Conservation (phyloP, 768 basidiomycete species). For the Kwoniella dejecticola region DNA sequence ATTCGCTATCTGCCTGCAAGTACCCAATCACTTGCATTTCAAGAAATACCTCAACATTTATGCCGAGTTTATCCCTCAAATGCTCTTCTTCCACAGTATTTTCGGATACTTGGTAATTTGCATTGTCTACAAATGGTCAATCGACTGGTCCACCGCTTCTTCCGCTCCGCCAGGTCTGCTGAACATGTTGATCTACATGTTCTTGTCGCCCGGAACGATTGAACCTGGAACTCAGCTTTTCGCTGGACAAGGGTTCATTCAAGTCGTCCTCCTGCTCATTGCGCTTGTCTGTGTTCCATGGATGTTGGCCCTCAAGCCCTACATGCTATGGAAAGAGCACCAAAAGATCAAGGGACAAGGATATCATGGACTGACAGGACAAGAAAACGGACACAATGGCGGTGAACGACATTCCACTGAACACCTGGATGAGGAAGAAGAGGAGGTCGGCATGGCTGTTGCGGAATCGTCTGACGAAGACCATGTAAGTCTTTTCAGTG, state of each 20-base stretch:
- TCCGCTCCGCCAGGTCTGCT: conserved; percentile 82
- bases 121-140: conserved; percentile 95
- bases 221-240: conserved; percentile 72
- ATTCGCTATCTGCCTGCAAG: conserved; percentile 91
- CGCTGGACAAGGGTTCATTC: conserved; percentile 80
- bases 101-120: conserved; percentile 94
- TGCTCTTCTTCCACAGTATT: conserved; percentile 95
- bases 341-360: conserved; percentile 78
- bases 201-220: conserved; percentile 82
- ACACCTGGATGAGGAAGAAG: conserved; percentile 63
- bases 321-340: conserved; percentile 86
- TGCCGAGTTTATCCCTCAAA: conserved; percentile 94
- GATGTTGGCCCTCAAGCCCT: conserved; percentile 90
- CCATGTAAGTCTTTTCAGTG: conserved; percentile 63
- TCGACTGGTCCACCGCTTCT: conserved; percentile 78
- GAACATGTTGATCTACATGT: conserved; percentile 85
- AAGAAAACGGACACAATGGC: conserved; percentile 37
- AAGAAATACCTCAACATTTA: conserved; percentile 83
- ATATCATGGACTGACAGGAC: conserved; percentile 64
- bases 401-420: conserved; percentile 34
- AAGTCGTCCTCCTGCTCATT: conserved; percentile 72
- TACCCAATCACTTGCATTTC: conserved; percentile 94
- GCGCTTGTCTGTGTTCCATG: conserved; percentile 91
- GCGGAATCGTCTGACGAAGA: conserved; percentile 74
- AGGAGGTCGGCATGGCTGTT: conserved; percentile 63